Base-by-base conservation (phyloP, 2,329 filamentous ascomycete genomes). In the Aspergillus piperis region DNA sequence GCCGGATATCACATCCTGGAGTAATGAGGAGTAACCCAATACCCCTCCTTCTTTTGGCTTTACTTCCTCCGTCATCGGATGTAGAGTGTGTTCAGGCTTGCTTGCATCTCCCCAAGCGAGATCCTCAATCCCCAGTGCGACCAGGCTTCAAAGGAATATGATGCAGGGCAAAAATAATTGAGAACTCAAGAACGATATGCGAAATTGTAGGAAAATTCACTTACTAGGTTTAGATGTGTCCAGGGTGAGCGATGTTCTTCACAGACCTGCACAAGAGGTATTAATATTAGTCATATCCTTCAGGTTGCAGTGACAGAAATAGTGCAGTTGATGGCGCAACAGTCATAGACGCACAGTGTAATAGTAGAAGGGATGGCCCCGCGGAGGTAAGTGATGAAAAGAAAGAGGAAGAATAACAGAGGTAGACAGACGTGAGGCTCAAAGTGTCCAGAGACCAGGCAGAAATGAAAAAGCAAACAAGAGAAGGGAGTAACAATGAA, bases 381-480 rank as follows among this genome's bases (percentile, higher is more conserved):
- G 11, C 32, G 32, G 32, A 13, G 11, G 32, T 36, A 36, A 36
- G 17, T 30, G 17, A 25, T 27, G 19, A 2, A 11, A 19, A 27
- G 36, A 2, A 56, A 17, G 4, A 21, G 41, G 41, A 38, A 48
- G 41, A 60, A 21, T 21, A 30, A 53, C 25, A 25, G 36, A 59
- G 19, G 42, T 21, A 23, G 19, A 36, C 25, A 56, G 38, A 38
- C 19, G 10, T 19, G 25, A 56, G 52, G 58, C 39, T 44, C 39
- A 30, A 38, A 5, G 32, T 5, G n/a, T 5, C 17, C n/a, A 25
- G 30, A 32, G 39, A 41, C 23, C 51, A 54, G 36, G 17, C 42
- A 53, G 42, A 39, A 44, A n/a, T 47, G 57, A 25, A 48, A 44
- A 62, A 60, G 50, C 54, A 62, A 62, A 55, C n/a, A 32, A 50